Evolutionary conservation across 1,139 yeast genomes (phyloP), one percentile per base, ranked within the genome.

Genomic region (Saccharomyces hybrid): DNA sequence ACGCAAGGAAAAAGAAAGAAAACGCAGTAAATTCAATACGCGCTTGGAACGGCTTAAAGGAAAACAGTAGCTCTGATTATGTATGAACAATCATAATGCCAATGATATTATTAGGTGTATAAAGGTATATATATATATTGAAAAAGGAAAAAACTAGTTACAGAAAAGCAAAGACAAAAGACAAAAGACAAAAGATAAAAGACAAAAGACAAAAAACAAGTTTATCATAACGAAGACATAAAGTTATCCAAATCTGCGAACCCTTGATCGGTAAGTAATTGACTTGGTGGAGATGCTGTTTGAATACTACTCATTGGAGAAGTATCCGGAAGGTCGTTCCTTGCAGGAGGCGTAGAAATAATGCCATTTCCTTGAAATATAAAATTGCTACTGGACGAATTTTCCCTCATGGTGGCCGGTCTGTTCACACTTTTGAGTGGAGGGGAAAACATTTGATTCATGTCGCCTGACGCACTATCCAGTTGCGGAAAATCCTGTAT

Each of bases 171-270:
- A 48, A 27, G 8, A 19, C 23, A 19, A 19, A 19, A 3, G 23
- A 19, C 19, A 19, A 19, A 19, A 19, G 23, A 19, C 23, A 19
- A 19, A 19, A 19, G 23, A 19, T 3, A 19, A 19, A 19, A 19
- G 23, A 19, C 23, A 19, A 19, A 19, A 19, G 19, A 47, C 19
- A 9, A 47, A 47, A 8, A 23, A 9, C 41, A 47, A 23, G 26
- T 47, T 16, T 28, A 38, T 52, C 53, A 58, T 46, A 58, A 53
- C 25, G 59, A 57, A 13, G 66, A 61, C 63, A 66, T 62, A 48
- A 66, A 61, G 52, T 63, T 63, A 56, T 66, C 70, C 52, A 66
- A 54, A 44, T 66, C 70, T 11, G 65, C 63, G 48, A 64, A 65
- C 8, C 62, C 61, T 54, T 61, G 61, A 31, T 62, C 63, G 5